A percentile compares a stretch with the other conserved stretches of the same genome.
These are phyloP conservation scores for Cytospora mali DNA, from an alignment of 2,329 filamentous ascomycete genomes.

Conservation along the genomic window DNA sequence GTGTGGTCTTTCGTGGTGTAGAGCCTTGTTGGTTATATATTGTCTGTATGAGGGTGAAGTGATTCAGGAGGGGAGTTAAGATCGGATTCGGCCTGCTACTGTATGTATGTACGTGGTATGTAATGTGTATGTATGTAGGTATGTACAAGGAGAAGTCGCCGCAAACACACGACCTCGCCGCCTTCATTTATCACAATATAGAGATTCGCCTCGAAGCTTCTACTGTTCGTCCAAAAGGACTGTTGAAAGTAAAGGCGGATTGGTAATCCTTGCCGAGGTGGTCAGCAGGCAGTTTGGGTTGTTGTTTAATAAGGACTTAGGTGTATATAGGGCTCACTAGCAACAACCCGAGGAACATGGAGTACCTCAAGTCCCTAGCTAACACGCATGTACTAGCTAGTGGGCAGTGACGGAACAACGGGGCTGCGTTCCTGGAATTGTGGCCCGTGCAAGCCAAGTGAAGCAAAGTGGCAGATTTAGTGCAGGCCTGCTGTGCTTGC, in stretches of 20 bases:
- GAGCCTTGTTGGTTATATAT: neutral
- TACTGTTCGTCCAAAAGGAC: constrained; percentile 14
- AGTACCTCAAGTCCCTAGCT: neutral
- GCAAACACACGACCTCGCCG: neutral
- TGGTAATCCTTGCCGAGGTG: constrained; percentile 14
- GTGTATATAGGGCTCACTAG: too few relatives aligned
- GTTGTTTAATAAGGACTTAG: too few relatives aligned
- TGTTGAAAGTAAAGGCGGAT: constrained; percentile 10
- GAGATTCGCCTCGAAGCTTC: constrained; percentile 22
- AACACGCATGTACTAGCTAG: neutral
- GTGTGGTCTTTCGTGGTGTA: neutral
- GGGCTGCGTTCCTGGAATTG: neutral
- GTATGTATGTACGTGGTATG: neutral
- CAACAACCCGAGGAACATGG: too few relatives aligned
- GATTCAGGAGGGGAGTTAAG: neutral
- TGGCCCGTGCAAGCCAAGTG: neutral
- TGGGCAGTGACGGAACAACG: neutral
- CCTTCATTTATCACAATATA: neutral
- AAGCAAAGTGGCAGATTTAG: too few relatives aligned
- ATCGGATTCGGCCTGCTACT: neutral
- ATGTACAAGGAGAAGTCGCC: neutral
- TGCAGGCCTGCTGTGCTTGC: neutral
- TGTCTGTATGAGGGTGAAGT: neutral
- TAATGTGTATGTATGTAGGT: neutral
- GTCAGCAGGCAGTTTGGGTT: too few relatives aligned